Conservation (phyloP, 257 asterid species). For the Linaria vulgaris region DNA sequence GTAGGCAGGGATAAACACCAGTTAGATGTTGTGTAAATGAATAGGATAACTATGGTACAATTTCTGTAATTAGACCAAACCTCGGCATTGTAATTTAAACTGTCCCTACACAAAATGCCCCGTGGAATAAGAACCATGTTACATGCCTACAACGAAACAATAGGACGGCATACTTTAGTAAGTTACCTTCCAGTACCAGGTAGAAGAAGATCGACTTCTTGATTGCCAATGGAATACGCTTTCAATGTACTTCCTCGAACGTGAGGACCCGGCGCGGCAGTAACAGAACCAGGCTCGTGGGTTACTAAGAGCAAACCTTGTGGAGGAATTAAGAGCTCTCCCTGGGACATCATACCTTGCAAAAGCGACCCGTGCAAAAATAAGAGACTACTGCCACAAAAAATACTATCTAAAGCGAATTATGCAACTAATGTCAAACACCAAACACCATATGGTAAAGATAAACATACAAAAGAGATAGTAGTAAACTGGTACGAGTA, state of each 20-base stretch:
- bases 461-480: no score
- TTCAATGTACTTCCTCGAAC: constrained; percentile 25
- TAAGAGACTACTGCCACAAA: not conserved
- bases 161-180: no score
- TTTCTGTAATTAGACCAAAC: no score
- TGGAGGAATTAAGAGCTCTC: constrained; percentile 19
- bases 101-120: no score
- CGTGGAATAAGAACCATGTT: no score
- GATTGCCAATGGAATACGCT: constrained; percentile 20
- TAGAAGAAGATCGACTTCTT: constrained; percentile 20
- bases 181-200: constrained; percentile 27
- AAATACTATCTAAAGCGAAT: not conserved
- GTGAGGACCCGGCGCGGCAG: constrained; percentile 19
- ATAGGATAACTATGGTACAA: no score
- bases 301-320: constrained; percentile 26
- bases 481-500: no score
- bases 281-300: constrained; percentile 23
- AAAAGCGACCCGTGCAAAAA: not conserved
- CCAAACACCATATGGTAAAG: not conserved
- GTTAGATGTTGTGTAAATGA: not conserved
- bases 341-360: constrained; percentile 16
- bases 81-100: no score
- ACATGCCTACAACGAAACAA: no score
- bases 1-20: not conserved
- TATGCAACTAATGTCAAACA: not conserved